Evolutionary conservation across 1,284 basidiomycete species (phyloP).

Genomic region (Apiotrichum laibachii): DNA sequence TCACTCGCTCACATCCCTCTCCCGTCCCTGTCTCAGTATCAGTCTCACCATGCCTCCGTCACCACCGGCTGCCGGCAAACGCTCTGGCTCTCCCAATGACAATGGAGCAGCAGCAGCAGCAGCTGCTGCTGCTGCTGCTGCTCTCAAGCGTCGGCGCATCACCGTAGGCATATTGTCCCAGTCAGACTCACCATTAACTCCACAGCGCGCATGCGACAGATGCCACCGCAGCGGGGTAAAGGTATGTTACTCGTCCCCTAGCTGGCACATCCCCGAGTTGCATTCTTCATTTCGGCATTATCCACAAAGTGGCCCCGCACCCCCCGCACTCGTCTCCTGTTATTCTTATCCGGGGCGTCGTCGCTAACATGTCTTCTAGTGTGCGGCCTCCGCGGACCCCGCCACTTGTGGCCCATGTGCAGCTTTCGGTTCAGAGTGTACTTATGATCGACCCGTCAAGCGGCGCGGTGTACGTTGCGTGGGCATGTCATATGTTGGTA

Average conservation of each 20-base stretch:
- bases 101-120: not conserved
- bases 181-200: not conserved
- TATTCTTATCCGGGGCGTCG: too few relatives aligned
- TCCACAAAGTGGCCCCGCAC: not conserved
- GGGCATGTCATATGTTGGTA: not conserved
- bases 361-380: constrained; percentile 24
- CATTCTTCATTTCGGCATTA: not conserved
- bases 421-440: constrained; percentile 41
- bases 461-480: constrained; percentile 42
- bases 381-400: constrained; percentile 29
- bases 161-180: constrained; percentile 11
- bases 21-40: too few relatives aligned
- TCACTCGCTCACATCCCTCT: too few relatives aligned
- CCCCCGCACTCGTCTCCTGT: not conserved
- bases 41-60: not conserved
- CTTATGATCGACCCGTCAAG: constrained; percentile 45
- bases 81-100: not conserved
- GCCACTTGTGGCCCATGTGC: constrained; percentile 40
- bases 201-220: constrained; percentile 45
- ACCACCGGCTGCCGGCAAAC: too few relatives aligned
- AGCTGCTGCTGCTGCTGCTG: too few relatives aligned
- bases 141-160: constrained; percentile 31
- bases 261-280: too few relatives aligned
- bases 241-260: constrained; percentile 20
- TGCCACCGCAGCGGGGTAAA: constrained; percentile 47